Evolutionary conservation across 306 rosid species (phyloP).

Genomic region (Hippophae gyantsensis): DNA sequence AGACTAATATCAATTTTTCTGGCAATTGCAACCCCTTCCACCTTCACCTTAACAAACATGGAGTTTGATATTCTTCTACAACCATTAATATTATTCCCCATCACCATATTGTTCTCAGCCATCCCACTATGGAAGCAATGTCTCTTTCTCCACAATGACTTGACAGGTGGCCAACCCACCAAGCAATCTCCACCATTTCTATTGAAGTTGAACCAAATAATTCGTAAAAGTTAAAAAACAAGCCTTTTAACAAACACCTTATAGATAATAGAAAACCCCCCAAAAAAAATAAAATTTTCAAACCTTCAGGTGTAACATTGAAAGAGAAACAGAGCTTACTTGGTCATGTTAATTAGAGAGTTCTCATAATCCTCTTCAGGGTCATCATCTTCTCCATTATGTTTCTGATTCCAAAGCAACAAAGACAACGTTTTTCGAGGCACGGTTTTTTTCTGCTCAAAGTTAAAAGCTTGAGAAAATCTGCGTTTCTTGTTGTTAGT

Average conservation of each 20-base stretch:
- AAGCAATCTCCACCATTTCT: slow-evolving; percentile 33
- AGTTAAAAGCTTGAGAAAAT: slow-evolving; percentile 21
- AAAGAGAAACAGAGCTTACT: slow-evolving; percentile 11
- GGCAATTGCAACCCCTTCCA: slow-evolving; percentile 85
- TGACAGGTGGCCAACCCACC: slow-evolving; percentile 86
- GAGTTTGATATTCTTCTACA: slow-evolving; percentile 17
- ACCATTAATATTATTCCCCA: slow-evolving; percentile 15
- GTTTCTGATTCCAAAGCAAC: slow-evolving; percentile 41
- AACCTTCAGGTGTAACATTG: background rate
- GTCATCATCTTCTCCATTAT: slow-evolving; percentile 23
- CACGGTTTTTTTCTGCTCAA: slow-evolving; percentile 2
- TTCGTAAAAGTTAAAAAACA: too few relatives aligned
- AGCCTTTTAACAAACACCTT: too few relatives aligned
- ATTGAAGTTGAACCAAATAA: background rate
- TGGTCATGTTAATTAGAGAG: slow-evolving; percentile 4
- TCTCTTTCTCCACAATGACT: slow-evolving; percentile 42
- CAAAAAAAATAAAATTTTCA: too few relatives aligned
- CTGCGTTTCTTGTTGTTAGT: slow-evolving; percentile 29
- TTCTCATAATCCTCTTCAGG: slow-evolving; percentile 4
- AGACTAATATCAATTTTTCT: slow-evolving; percentile 53
- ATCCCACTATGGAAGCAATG: slow-evolving; percentile 10
- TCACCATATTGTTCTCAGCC: background rate
- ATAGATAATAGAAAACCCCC: too few relatives aligned
- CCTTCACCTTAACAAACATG: slow-evolving; percentile 66
- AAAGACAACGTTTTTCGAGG: slow-evolving; percentile 47